Evolutionary conservation across 2,329 filamentous ascomycete genomes (phyloP).

Genomic region (Talaromyces amestolkiae): DNA sequence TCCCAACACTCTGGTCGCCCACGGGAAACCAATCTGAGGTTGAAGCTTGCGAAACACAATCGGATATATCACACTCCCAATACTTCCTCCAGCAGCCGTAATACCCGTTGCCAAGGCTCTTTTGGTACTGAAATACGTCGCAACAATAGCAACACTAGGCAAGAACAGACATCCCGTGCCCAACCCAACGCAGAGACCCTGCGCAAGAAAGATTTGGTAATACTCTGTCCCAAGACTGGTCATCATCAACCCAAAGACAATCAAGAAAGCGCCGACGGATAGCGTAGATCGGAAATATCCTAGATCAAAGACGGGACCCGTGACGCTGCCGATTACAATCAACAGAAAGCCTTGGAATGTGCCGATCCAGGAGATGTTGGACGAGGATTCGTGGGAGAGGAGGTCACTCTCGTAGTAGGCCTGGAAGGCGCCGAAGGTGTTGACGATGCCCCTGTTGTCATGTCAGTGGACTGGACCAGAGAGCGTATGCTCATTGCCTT

Average conservation of each 20-base stretch:
- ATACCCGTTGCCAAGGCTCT: constrained; percentile 60
- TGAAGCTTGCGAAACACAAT: constrained; percentile 32
- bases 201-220: constrained; percentile 16
- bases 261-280: constrained; percentile 40
- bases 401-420: constrained; percentile 46
- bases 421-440: constrained; percentile 51
- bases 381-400: constrained; percentile 36
- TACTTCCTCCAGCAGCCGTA: constrained; percentile 57
- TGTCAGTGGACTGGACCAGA: neutral
- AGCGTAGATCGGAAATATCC: constrained; percentile 45
- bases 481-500: too few species aligned
- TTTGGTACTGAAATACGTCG: constrained; percentile 62
- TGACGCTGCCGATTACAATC: constrained; percentile 46
- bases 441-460: constrained; percentile 37
- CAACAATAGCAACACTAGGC: constrained; percentile 61
- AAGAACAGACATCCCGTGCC: constrained; percentile 54
- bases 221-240: constrained; percentile 21
- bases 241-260: constrained; percentile 26
- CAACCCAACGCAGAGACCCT: neutral
- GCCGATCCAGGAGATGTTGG: constrained; percentile 51
- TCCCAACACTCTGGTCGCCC: neutral
- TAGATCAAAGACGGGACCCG: constrained; percentile 51
- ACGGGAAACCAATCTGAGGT: constrained; percentile 36
- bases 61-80: neutral
- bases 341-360: constrained; percentile 49